Evolutionary conservation across 1,284 basidiomycete species (phyloP).

Genomic region (Calocybe gambosa): DNA sequence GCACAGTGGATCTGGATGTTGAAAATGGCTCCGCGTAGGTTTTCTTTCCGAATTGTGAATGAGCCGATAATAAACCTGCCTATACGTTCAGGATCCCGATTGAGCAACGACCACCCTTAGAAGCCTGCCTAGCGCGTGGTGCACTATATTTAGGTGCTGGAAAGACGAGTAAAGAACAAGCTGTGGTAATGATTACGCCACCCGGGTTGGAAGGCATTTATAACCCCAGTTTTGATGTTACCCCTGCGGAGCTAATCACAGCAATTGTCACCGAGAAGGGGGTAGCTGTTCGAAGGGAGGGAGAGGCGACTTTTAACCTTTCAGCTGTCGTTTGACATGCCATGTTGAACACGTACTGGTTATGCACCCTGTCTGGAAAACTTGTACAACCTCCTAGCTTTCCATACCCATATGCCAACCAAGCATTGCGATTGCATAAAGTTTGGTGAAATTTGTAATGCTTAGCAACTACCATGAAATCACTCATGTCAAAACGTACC

Average conservation of each 20-base stretch:
- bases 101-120: conserved; percentile 80
- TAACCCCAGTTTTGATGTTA: conserved; percentile 93
- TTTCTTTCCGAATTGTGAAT: not conserved
- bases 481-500: not conserved
- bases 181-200: conserved; percentile 72
- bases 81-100: conserved; percentile 72
- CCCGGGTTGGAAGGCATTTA: conserved; percentile 64
- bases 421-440: no score
- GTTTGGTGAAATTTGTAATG: not conserved
- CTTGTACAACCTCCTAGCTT: no score
- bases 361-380: no score
- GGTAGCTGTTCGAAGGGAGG: conserved; percentile 60
- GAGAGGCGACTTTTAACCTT: conserved; percentile 49
- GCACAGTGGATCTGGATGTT: conserved; percentile 82
- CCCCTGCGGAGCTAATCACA: conserved; percentile 75
- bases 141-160: conserved; percentile 53
- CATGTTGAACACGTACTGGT: not conserved
- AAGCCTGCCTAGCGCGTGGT: conserved; percentile 84
- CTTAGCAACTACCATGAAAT: not conserved
- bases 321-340: conserved; percentile 38
- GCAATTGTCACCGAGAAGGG: conserved; percentile 91
- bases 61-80: conserved; percentile 2
- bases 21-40: conserved; percentile 65
- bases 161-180: conserved; percentile 39
- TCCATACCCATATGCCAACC: no score